Percentiles rank a stretch among this genome's conserved stretches.
Conservation (phyloP, 2,329 filamentous ascomycete species). For the Fusarium sp. region DNA sequence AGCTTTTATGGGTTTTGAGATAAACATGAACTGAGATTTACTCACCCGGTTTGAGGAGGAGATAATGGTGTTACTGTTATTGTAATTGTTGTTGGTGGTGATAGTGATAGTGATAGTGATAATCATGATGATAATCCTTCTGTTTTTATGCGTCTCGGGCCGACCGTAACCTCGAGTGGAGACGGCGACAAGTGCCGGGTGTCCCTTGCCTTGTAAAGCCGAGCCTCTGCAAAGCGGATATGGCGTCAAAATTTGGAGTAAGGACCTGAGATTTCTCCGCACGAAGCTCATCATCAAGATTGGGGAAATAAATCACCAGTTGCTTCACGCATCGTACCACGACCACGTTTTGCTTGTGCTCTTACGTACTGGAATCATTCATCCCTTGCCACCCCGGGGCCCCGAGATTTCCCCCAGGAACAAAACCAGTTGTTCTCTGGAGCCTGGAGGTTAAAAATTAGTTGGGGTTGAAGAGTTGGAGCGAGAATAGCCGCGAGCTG, state of each 20-base stretch:
- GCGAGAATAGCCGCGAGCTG: slow-evolving; percentile 25
- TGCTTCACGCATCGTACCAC: neutral
- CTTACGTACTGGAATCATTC: slow-evolving; percentile 20
- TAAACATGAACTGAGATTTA: slow-evolving; percentile 1
- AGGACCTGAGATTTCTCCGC: slow-evolving; percentile 11
- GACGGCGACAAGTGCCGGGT: slow-evolving; percentile 21
- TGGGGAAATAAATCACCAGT: slow-evolving; percentile 15
- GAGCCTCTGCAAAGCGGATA: slow-evolving; percentile 16
- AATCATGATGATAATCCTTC: neutral
- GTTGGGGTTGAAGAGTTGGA: slow-evolving; percentile 12
- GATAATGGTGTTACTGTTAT: neutral
- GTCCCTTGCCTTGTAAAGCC: slow-evolving; percentile 20
- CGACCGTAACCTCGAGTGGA: slow-evolving; percentile 20
- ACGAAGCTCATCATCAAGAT: neutral
- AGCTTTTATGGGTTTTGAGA: slow-evolving; percentile 20
- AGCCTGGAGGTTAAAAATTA: slow-evolving; percentile 2
- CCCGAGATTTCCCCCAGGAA: slow-evolving; percentile 23
- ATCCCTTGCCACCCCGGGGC: slow-evolving; percentile 20
- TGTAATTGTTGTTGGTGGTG: neutral
- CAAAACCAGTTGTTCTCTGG: neutral
- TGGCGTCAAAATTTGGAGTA: slow-evolving; percentile 30
- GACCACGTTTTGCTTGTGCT: slow-evolving; percentile 1
- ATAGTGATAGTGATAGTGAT: neutral
- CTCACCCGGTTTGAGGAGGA: no score
- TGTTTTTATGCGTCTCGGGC: slow-evolving; percentile 1